Base-by-base conservation (phyloP, 2,329 filamentous ascomycete species). In the Aspergillus uvarum region DNA sequence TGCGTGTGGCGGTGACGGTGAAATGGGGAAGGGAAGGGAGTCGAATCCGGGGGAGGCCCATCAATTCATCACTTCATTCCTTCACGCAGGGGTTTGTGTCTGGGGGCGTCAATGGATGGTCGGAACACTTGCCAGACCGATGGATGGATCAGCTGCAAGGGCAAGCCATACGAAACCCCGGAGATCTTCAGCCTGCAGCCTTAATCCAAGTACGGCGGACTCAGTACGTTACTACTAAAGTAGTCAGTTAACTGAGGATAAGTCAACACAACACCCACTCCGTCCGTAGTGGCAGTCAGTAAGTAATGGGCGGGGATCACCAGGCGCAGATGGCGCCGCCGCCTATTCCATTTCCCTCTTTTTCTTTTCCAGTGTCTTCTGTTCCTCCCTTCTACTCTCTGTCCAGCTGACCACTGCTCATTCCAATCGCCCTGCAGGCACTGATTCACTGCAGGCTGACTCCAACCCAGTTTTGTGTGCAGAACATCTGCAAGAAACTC, bases 1-100 rank as follows among this genome's bases (percentile, higher is more conserved):
- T 59, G 54, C 52, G 54, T 61, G 61, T 63, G 51, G 63, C 63
- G 63, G 63, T 65, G 63, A 59, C n/a, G n/a, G n/a, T n/a, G n/a
- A 65, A 62, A 62, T 58, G 47, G 52, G 52, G 47, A 52, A 56
- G 53, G 56, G 31, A 51, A 54, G 32, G 47, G 50, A 29, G 8
- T 29, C 26, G 32, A 56, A 26, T 31, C 38, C 35, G 35, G 29
- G 35, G 24, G n/a, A 16, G 12, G 32, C 32, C 32, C 32, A 35
- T 35, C 2, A 35, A 35, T 10, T 29, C 26, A 29, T 29, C 26
- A 29, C 7, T 29, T 29, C 26, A 29, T 29, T 7, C 8, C 32
- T 35, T 35, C 12, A 35, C 32, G 10, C 3, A 35, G 7, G 26
- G 26, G 26, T 10, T 10, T 29, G 26, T 29, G 26, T 6, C 8